These are phyloP conservation scores for Phytopythium oedochilum DNA, from an alignment of 352 stramenopile species.

Conservation along the genomic window DNA sequence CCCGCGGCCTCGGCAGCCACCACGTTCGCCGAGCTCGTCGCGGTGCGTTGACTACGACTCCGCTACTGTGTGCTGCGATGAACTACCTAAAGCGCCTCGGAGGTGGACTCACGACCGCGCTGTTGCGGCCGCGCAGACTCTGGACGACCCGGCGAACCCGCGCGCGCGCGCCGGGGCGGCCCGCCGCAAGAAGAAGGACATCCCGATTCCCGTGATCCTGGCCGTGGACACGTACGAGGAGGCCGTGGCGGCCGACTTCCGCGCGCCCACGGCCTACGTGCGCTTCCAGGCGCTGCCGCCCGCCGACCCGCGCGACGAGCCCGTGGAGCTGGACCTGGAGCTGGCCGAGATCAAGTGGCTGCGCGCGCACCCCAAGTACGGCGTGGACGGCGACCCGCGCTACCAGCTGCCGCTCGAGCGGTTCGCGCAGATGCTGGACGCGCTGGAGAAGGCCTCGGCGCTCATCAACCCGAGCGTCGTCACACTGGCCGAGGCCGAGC, in stretches of 20 bases:
- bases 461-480: constrained; percentile 76
- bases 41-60: no score
- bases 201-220: constrained; percentile 80
- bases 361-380: constrained; percentile 75
- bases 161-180: background rate
- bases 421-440: constrained; percentile 82
- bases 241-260: constrained; percentile 62
- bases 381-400: constrained; percentile 68
- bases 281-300: constrained; percentile 66
- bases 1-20: constrained; percentile 16
- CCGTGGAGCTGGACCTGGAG: constrained; percentile 75
- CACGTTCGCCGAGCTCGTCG: constrained; percentile 74
- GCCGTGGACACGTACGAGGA: constrained; percentile 60
- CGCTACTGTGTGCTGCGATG: no score
- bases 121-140: constrained; percentile 17
- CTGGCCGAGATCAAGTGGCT: constrained; percentile 89
- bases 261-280: constrained; percentile 78
- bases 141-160: constrained; percentile 53
- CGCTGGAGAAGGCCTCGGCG: constrained; percentile 80
- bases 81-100: no score
- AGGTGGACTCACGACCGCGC: no score
- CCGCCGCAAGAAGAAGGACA: constrained; percentile 82
- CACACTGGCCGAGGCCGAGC: constrained; percentile 64
- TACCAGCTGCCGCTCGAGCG: constrained; percentile 66
- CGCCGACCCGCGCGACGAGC: constrained; percentile 29